A percentile compares a stretch with the other conserved stretches of the same genome.
Conservation (phyloP, 495 filamentous ascomycete genomes). For the Xylaria nigripes region DNA sequence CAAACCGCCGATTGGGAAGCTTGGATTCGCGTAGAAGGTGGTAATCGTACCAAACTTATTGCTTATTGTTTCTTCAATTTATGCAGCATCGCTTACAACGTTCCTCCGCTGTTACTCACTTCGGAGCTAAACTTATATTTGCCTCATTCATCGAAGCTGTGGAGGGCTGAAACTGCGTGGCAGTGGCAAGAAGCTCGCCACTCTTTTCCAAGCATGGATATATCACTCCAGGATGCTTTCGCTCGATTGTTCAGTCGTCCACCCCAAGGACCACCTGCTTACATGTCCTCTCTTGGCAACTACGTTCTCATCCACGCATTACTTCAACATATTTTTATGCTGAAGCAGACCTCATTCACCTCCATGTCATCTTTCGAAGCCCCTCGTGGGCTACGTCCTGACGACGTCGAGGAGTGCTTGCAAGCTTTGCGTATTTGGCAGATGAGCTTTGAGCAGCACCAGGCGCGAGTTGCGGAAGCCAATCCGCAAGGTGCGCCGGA, state of each 20-base stretch:
- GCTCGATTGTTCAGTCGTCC: constrained; percentile 38
- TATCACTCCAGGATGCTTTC: constrained; percentile 44
- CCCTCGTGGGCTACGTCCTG: constrained; percentile 39
- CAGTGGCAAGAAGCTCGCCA: constrained; percentile 43
- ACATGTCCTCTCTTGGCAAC: constrained; percentile 54
- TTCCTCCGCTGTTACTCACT: constrained; percentile 49
- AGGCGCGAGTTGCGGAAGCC: constrained; percentile 31
- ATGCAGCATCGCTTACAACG: constrained; percentile 51
- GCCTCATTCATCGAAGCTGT: constrained; percentile 46
- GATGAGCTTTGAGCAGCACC: constrained; percentile 51
- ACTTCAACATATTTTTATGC: constrained; percentile 59
- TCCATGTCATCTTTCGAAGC: constrained; percentile 36
- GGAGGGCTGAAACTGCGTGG: constrained; percentile 44
- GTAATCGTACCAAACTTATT: constrained; percentile 49
- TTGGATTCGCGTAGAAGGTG: constrained; percentile 49
- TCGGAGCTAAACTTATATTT: constrained; percentile 55
- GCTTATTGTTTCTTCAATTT: constrained; percentile 53
- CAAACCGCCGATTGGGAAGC: constrained; percentile 46
- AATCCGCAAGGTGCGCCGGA: constrained; percentile 24
- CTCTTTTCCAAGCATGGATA: constrained; percentile 34
- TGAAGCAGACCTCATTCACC: constrained; percentile 50
- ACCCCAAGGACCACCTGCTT: constrained; percentile 40
- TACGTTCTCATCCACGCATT: constrained; percentile 62
- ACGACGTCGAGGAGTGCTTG: constrained; percentile 49
- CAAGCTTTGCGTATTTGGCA: constrained; percentile 58